These are phyloP conservation scores for Isochrysis galbana DNA, from an alignment of 78 protist genomes.

Conservation along the genomic window DNA sequence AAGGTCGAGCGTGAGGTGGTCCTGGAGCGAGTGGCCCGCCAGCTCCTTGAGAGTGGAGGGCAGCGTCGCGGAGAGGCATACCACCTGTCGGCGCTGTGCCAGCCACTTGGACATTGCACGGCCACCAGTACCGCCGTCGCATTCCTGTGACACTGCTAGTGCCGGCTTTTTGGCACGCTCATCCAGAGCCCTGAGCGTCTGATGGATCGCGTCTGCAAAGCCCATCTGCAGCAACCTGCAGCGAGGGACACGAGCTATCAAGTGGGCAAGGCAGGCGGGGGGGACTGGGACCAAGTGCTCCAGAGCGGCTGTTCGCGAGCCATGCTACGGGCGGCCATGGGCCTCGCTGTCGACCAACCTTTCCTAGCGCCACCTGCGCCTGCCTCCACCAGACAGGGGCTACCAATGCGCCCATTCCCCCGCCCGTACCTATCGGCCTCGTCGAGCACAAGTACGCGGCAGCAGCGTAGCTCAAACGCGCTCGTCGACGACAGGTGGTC, in stretches of 20 bases:
- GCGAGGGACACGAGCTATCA: background rate
- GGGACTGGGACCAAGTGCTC: too few relatives aligned
- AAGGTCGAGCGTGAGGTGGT: background rate
- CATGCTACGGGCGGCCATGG: too few relatives aligned
- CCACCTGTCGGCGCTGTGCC: background rate
- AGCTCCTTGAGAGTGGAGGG: background rate
- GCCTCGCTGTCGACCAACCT: too few relatives aligned
- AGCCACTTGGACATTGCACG: too few relatives aligned
- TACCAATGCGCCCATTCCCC: too few relatives aligned
- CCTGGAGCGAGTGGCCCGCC: background rate
- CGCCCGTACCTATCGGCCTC: too few relatives aligned
- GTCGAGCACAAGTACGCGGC: slow-evolving; percentile 70
- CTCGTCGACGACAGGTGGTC: slow-evolving; percentile 64
- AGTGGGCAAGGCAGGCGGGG: background rate
- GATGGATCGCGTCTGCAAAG: slow-evolving; percentile 62
- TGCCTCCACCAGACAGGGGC: too few relatives aligned
- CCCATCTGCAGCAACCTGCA: slow-evolving; percentile 73
- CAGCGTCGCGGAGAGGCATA: background rate
- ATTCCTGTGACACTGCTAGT: too few relatives aligned
- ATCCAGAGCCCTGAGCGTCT: slow-evolving; percentile 36
- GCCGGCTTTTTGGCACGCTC: background rate
- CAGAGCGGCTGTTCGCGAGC: too few relatives aligned
- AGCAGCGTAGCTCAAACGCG: background rate
- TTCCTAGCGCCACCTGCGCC: too few relatives aligned
- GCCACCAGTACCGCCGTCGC: too few relatives aligned